A percentile compares a stretch with the other conserved stretches of the same genome.
Evolutionary conservation across 2,329 filamentous ascomycete species (phyloP).

Genomic region (Fonsecaea monophora): DNA sequence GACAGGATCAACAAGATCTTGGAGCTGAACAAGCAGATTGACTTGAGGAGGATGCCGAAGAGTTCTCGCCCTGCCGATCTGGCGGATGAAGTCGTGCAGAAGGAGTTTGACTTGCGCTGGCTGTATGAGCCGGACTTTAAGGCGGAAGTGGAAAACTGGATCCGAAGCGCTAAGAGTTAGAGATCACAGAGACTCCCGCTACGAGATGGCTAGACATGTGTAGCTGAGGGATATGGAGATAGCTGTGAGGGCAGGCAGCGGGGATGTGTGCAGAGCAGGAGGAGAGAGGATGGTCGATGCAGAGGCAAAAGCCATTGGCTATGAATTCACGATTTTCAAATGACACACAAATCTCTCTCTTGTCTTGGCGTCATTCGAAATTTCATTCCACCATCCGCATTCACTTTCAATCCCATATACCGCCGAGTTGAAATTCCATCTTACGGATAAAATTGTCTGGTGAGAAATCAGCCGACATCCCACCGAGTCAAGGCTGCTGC

Average conservation of each 20-base stretch:
- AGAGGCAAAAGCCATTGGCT: neutral
- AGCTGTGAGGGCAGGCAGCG: neutral
- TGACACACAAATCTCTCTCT: neutral
- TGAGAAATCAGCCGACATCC: neutral
- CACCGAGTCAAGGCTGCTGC: neutral
- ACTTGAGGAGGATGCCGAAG: constrained; percentile 55
- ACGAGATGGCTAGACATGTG: neutral
- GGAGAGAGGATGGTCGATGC: neutral
- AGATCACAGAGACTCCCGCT: neutral
- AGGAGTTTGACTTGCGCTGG: constrained; percentile 51
- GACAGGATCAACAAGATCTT: constrained; percentile 57
- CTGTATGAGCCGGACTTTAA: constrained; percentile 54
- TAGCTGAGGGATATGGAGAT: neutral
- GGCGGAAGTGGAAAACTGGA: constrained; percentile 46
- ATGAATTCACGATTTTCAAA: neutral
- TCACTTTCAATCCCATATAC: neutral
- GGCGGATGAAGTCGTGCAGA: constrained; percentile 32
- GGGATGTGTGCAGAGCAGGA: neutral
- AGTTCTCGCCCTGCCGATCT: constrained; percentile 9
- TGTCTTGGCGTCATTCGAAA: constrained; percentile 25
- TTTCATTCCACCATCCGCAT: neutral
- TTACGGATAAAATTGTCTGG: neutral
- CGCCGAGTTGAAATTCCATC: neutral
- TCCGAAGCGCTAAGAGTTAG: constrained; percentile 22
- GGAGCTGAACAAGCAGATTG: constrained; percentile 57